Conservation (phyloP, 257 asterid species). For the Primulina tabacum region DNA sequence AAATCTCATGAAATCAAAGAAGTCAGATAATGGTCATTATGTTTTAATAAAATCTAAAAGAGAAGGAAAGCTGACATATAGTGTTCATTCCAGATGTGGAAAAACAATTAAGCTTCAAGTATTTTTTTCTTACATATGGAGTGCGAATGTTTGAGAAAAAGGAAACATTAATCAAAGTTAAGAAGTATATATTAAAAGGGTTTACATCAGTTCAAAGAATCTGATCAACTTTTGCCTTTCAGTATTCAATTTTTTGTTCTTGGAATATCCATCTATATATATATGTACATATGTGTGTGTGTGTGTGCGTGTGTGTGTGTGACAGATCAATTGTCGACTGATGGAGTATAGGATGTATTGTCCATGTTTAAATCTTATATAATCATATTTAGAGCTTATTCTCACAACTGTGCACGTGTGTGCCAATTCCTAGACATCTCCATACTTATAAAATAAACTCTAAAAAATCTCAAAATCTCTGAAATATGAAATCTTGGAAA, state of each 20-base stretch:
- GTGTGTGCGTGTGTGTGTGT: no score
- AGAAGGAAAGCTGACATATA: no score
- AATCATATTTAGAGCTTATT: constrained; percentile 12
- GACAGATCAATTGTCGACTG: no score
- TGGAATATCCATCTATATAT: background rate
- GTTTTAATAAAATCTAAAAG: no score
- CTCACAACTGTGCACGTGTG: constrained; percentile 47
- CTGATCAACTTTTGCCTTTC: constrained; percentile 28
- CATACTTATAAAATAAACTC: background rate
- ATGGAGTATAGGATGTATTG: no score
- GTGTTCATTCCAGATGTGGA: no score
- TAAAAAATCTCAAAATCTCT: background rate
- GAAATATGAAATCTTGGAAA: constrained; percentile 1
- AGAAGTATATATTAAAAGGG: constrained; percentile 9
- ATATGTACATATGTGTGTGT: no score
- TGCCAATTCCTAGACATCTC: constrained; percentile 19
- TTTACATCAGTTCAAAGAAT: constrained; percentile 38
- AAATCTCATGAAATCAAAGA: no score
- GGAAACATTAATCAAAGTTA: background rate
- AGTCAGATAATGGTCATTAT: no score
- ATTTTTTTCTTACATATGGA: no score
- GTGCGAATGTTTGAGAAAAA: background rate
- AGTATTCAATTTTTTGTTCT: constrained; percentile 12
- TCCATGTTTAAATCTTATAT: no score
- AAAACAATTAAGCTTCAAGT: no score